Conservation (phyloP, 768 basidiomycete genomes). For the Dendrothele bispora region DNA sequence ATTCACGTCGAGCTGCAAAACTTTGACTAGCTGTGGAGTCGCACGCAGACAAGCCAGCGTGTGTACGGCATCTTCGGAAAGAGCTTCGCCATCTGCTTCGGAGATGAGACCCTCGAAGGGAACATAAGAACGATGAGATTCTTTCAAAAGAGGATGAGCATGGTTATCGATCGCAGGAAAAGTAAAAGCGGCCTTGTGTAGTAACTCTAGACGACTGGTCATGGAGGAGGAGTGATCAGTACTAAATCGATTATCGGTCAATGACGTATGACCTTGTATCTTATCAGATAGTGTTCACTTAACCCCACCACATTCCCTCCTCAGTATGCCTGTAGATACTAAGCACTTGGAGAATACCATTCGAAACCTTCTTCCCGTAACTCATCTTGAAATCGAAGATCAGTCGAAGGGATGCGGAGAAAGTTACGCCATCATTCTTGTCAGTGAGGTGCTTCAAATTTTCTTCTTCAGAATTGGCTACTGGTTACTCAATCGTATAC, state of each 20-base stretch:
- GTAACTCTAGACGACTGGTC: background rate
- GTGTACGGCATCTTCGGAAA: conserved; percentile 47
- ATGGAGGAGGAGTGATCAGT: conserved; percentile 30
- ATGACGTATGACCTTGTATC: background rate
- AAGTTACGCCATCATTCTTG: conserved; percentile 71
- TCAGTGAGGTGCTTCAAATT: conserved; percentile 60
- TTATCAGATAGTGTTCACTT: conserved; percentile 5
- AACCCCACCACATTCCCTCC: background rate
- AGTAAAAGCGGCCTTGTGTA: conserved; percentile 9
- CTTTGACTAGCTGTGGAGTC: conserved; percentile 48
- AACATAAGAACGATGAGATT: conserved; percentile 40
- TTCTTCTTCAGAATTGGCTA: background rate
- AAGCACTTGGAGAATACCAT: conserved; percentile 6
- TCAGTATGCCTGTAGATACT: background rate
- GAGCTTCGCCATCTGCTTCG: conserved; percentile 52
- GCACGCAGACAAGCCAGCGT: conserved; percentile 65
- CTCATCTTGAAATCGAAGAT: conserved; percentile 73
- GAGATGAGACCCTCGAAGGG: conserved; percentile 67
- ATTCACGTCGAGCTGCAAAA: conserved; percentile 42
- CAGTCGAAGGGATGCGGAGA: conserved; percentile 81
- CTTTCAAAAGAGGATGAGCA: conserved; percentile 65
- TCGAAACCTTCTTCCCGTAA: conserved; percentile 28
- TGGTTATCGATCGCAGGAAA: conserved; percentile 76
- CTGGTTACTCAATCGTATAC: background rate
- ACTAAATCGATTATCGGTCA: background rate